Percentiles rank a stretch among this genome's conserved stretches.
Evolutionary conservation across 306 rosid genomes (phyloP).

Genomic region (Cyclanthera cordifolia): DNA sequence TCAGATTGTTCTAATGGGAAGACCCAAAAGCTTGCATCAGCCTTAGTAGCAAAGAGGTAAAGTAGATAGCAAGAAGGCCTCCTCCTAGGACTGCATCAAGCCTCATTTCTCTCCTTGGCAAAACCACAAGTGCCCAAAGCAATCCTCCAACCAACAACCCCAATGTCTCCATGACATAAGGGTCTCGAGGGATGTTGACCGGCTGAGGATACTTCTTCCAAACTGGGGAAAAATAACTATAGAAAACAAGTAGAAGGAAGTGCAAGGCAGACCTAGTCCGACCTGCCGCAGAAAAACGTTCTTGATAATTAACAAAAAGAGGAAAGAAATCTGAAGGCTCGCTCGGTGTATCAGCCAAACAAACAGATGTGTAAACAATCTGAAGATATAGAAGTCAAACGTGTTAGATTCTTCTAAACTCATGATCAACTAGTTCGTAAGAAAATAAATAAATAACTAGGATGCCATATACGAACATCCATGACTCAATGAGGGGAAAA

Average conservation of each 20-base stretch:
- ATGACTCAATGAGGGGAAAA: neutral
- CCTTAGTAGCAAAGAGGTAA: slow-evolving; percentile 48
- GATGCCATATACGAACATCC: neutral
- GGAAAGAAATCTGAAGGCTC: slow-evolving; percentile 97
- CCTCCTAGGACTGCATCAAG: slow-evolving; percentile 47
- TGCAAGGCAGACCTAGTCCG: slow-evolving; percentile 67
- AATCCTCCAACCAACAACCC: slow-evolving; percentile 44
- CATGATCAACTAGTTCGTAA: neutral
- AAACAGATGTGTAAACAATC: slow-evolving; percentile 78
- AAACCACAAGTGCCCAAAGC: slow-evolving; percentile 62
- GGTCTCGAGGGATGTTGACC: slow-evolving; percentile 33
- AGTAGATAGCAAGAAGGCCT: slow-evolving; percentile 48
- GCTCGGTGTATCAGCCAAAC: slow-evolving; percentile 75
- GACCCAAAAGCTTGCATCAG: slow-evolving; percentile 30
- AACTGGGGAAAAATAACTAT: slow-evolving; percentile 14
- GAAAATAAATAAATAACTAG: neutral
- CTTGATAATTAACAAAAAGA: slow-evolving; percentile 85
- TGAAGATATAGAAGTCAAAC: slow-evolving; percentile 25
- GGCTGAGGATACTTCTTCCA: slow-evolving; percentile 38
- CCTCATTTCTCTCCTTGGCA: slow-evolving; percentile 51
- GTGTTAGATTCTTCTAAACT: neutral
- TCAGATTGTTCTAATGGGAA: slow-evolving; percentile 8
- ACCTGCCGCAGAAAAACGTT: slow-evolving; percentile 97
- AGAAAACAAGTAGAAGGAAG: slow-evolving; percentile 5
- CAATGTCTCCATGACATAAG: slow-evolving; percentile 35